Base-by-base conservation (phyloP, 2,329 filamentous ascomycete species). In the Mycosphaerella sp. region DNA sequence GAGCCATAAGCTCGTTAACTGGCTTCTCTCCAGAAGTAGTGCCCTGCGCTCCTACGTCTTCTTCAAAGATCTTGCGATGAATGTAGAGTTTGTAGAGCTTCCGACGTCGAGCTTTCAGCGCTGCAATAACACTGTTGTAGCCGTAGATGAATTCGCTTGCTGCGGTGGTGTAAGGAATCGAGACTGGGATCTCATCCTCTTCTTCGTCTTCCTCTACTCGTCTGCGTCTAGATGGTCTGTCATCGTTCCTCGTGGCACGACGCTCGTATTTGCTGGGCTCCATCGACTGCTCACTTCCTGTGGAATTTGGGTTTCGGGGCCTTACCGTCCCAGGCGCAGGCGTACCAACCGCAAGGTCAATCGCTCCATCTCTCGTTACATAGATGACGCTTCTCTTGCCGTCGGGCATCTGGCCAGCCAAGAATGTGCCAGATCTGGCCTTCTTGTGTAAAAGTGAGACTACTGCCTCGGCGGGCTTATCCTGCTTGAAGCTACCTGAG, bases 91-190 rank as follows among this genome's bases (percentile, higher is more conserved):
- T 87, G 74, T 96, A 95, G 2, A 95, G 72, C 64, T 87, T 83
- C 54, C 93, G 83, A 34, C 82, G 78, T 9, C 76, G 76, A 43
- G 81, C 80, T 60, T 79, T 82, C 17, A 98, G 74, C 0, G 90
- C 91, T 17, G 91, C 87, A 58, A 86, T 79, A 21, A 97, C 89
- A 1, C 88, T 83, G 2, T 86, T 87, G 43, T 80, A 81, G 5
- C 93, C 93, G 67, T 95, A 97, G 2, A 98, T 76, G 63, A 96
- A 97, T 58, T 95, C 86, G 0, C 91, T 95, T 4, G 89, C 88
- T 0, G 92, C 86, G 0, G 89, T 95, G 0, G 88, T 89, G 67
- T 92, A 85, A 1, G 83, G 81, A 14, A 87, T 77, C 6, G 73
- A 68, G 3, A 72, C 55, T 0, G 75, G 75, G 1, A 72, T 55